A percentile compares a stretch with the other conserved stretches of the same genome.
phyloP scores from a whole-genome alignment of 2,329 filamentous ascomycete species.

The Trichothecium roseum region DNA sequence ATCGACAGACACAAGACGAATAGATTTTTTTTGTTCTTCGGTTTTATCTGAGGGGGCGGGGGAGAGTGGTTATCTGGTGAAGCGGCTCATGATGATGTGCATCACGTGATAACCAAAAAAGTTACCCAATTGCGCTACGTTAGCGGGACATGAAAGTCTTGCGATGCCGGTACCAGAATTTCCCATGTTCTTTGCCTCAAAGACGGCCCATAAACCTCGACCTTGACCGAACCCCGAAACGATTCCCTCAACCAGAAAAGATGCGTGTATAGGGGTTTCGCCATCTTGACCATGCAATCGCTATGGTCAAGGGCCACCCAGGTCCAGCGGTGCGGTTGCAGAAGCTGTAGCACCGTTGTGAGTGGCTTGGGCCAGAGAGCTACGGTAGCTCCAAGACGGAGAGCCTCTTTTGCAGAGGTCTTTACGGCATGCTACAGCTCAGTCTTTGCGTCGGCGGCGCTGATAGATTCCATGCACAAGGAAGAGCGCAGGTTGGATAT shows the following conservation, averaged over 20 bases:
- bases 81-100: too few relatives aligned
- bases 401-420: constrained; percentile 39
- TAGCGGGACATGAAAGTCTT: too few relatives aligned
- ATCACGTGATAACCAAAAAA: too few relatives aligned
- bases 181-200: too few relatives aligned
- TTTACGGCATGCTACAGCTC: constrained; percentile 60
- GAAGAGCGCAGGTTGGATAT: constrained; percentile 46
- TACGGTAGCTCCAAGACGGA: constrained; percentile 38
- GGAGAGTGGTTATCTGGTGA: background rate
- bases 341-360: constrained; percentile 44
- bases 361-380: constrained; percentile 37
- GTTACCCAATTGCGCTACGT: too few relatives aligned
- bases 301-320: constrained; percentile 58
- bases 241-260: background rate
- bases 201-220: background rate
- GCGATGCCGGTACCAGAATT: too few relatives aligned
- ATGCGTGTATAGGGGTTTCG: too few relatives aligned
- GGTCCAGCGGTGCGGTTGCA: constrained; percentile 54
- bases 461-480: constrained; percentile 52
- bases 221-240: background rate
- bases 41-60: background rate
- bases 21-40: background rate
- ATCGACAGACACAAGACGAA: too few relatives aligned
- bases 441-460: constrained; percentile 53
- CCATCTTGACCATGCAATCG: constrained; percentile 23